Evolutionary conservation across 345 rosid species (phyloP), one percentile per base, ranked within the genome.

Genomic region (Melaleuca quinquenervia): DNA sequence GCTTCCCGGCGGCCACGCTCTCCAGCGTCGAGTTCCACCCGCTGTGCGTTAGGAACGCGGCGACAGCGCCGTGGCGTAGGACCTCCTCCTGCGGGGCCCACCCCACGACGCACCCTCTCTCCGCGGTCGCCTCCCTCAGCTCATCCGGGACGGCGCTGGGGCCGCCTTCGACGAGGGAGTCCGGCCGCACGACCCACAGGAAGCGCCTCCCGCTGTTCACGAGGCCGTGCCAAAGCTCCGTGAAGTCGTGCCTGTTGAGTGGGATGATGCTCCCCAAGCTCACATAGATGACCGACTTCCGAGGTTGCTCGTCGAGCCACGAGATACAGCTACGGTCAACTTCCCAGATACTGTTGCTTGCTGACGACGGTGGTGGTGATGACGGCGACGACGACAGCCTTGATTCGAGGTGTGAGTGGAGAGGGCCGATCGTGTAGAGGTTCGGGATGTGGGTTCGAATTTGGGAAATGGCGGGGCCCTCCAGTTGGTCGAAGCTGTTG

Each of bases 11-110:
- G 0, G 86, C 89, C 2, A 93, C 82, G 85, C 96, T 92, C 88
- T 96, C 99, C 86, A 95, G 18, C 0, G 95, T 95, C 3, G 98
- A 96, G 90, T 96, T 96, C 98, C 98, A 93, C 16, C 98, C 96
- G 60, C 91, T 89, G 50, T 94, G 98, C 2, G 98, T 94, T 58
- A 94, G 84, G 74, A 96, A 94, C 36, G 94, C 95, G 13, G 94
- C 95, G 0, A 91, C 52, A 0, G 99, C 92, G 10, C 44, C 52
- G 87, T 95, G 98, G 10, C 75, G 55, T 50, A 92, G 78, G 11
- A 91, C 94, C 86, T 92, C 90, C 49, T 92, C 92, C 62, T 93
- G 93, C 1, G 93, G 91, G 6, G 86, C 88, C 93, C 93, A 92
- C 16, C 76, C 83, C 50, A 88, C 90, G 53, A 92, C 27, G 21